Base-by-base conservation (phyloP, 2,329 filamentous ascomycete species). In the Zarea fungicola region DNA sequence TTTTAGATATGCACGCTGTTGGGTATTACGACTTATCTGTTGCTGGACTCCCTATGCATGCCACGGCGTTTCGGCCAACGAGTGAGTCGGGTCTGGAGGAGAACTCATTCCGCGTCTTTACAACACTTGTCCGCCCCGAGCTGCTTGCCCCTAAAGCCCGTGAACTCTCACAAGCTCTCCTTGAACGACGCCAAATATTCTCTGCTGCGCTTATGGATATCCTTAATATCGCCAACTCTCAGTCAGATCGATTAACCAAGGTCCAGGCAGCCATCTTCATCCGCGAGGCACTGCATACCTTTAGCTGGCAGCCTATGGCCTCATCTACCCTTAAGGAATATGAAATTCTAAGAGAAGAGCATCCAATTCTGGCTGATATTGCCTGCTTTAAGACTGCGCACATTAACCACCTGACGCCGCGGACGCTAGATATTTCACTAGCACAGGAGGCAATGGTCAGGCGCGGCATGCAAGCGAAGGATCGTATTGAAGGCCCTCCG, bases 331-430 rank as follows among this genome's bases (percentile, higher is more conserved):
- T 66, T 8, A 62, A 64, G 0, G 66, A 74, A 21, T 78, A 78
- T 52, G 54, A 62, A 26, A 44, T 55, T 3, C 62, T 79, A 2
- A 65, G 64, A 8, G 54, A 54, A 1, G 72, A 73, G 49, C 71
- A 76, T 46, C 70, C 75, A 0, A 62, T 77, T 3, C 58, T 77
- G 4, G 74, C 73, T 1, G 75, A 77, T 48, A 69, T 77, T 35
- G 71, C 60, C 0, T 65, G 59, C 42, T 69, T 69, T 51, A 55
- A 54, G 6, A 71, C 63, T 23, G 62, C 72, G 1, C 76, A 79
- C 53, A 75, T 78, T 55, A 79, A 78, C 51, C 76, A 78, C 47
- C 65, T 79, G 2, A 78, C 76, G 0, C 76, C 76, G 0, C 64
- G 74, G 2, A 74, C 73, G 0, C 60, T 77, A 3, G 69, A 78